Evolutionary conservation across 345 rosid genomes (phyloP).

Genomic region (Ceriops zippeliana): DNA sequence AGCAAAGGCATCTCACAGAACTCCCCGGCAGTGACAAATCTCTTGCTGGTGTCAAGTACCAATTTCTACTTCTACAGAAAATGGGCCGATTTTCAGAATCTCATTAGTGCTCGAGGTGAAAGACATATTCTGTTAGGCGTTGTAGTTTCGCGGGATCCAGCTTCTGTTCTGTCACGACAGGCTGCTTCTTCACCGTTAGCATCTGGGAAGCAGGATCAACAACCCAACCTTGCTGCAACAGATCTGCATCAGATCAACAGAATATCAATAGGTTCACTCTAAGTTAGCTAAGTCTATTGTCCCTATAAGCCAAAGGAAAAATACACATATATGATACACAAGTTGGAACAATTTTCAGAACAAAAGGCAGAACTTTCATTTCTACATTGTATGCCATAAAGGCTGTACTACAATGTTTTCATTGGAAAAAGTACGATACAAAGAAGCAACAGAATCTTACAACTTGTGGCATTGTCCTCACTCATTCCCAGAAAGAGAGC

Average conservation of each 20-base stretch:
- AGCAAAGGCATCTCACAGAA: neutral
- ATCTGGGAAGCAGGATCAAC: slow-evolving; percentile 57
- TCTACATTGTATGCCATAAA: neutral
- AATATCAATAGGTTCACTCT: neutral
- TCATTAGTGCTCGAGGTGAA: slow-evolving; percentile 65
- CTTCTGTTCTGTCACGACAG: slow-evolving; percentile 54
- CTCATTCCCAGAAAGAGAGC: slow-evolving; percentile 85
- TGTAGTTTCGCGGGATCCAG: slow-evolving; percentile 71
- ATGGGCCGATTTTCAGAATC: neutral
- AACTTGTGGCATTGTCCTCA: slow-evolving; percentile 66
- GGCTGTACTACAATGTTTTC: neutral
- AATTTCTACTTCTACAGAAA: neutral
- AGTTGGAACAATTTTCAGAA: neutral
- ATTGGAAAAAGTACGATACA: neutral
- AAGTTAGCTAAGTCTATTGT: neutral
- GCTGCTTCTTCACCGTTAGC: slow-evolving; percentile 71
- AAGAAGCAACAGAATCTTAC: slow-evolving; percentile 44
- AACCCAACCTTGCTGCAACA: slow-evolving; percentile 61
- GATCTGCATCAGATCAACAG: slow-evolving; percentile 45
- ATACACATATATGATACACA: neutral
- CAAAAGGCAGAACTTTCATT: neutral
- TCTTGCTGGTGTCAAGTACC: neutral
- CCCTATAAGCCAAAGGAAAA: neutral
- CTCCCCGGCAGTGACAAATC: too few relatives aligned
- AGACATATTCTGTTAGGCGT: slow-evolving; percentile 74